phyloP scores from a whole-genome alignment of 2,329 filamentous ascomycete species.

The Dactylella cylindrospora region DNA sequence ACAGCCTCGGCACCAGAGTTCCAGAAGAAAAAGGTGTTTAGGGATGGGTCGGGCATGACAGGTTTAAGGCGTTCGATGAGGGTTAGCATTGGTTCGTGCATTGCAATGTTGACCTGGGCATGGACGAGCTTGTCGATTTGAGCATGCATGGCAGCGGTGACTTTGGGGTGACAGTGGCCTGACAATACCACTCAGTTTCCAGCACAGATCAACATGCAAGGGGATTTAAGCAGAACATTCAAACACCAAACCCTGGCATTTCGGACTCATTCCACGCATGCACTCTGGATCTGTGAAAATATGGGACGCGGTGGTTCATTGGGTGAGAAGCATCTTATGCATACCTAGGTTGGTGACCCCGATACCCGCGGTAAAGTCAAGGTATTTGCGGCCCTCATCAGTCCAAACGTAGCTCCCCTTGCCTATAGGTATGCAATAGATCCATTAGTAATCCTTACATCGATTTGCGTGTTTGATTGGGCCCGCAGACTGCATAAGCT shows the following conservation, averaged over 20 bases:
- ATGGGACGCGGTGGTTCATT: too few relatives aligned
- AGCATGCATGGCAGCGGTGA: conserved; percentile 51
- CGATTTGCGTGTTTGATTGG: too few relatives aligned
- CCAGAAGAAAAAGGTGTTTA: conserved; percentile 54
- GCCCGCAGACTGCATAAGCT: too few relatives aligned
- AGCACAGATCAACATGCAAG: too few relatives aligned
- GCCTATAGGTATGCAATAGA: background rate
- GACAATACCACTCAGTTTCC: background rate
- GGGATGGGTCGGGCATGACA: conserved; percentile 51
- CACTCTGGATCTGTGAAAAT: too few relatives aligned
- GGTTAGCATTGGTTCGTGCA: conserved; percentile 51
- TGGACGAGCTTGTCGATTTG: conserved; percentile 53
- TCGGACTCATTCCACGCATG: too few relatives aligned
- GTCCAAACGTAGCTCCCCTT: conserved; percentile 40
- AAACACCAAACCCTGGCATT: too few relatives aligned
- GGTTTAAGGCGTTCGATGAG: conserved; percentile 51
- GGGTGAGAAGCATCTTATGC: too few relatives aligned
- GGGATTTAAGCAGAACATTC: too few relatives aligned
- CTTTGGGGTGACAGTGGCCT: conserved; percentile 51
- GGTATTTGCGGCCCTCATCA: conserved; percentile 34
- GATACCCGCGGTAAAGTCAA: conserved; percentile 36
- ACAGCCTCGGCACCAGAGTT: conserved; percentile 52
- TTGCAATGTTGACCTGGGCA: conserved; percentile 54
- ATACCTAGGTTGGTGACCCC: conserved; percentile 38
- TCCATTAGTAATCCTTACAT: too few relatives aligned